Evolutionary conservation across 768 basidiomycete genomes (phyloP).

Genomic region (Cubamyces lactineus): DNA sequence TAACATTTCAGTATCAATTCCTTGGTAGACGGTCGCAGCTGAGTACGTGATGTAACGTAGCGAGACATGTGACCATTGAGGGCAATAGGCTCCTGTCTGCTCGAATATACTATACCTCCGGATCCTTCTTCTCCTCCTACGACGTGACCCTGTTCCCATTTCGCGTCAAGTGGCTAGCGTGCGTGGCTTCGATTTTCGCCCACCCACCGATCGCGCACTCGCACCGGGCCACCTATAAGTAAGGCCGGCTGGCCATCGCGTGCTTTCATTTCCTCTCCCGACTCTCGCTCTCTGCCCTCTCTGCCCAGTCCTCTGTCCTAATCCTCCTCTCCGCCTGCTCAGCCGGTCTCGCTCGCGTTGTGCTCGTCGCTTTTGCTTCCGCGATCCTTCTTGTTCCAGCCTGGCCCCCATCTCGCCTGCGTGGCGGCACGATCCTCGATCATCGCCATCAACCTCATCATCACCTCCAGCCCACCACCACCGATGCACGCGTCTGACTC

Average conservation of each 20-base stretch:
- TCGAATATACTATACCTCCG: too few relatives aligned
- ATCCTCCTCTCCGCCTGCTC: neutral
- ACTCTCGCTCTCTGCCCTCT: neutral
- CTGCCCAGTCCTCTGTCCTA: neutral
- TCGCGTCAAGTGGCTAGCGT: too few relatives aligned
- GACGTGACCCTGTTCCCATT: too few relatives aligned
- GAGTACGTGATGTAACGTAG: too few relatives aligned
- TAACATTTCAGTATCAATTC: too few relatives aligned
- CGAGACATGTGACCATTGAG: too few relatives aligned
- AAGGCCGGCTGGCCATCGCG: neutral
- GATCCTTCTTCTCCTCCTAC: too few relatives aligned
- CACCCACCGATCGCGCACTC: neutral
- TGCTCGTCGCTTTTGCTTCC: neutral
- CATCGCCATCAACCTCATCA: neutral
- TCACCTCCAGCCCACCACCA: neutral
- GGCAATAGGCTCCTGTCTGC: too few relatives aligned
- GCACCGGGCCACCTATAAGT: slow-evolving; percentile 2
- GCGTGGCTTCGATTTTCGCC: slow-evolving; percentile 2
- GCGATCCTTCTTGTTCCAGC: neutral
- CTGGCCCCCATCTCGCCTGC: neutral
- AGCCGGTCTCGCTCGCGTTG: neutral
- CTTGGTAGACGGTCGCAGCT: too few relatives aligned
- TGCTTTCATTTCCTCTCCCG: neutral
- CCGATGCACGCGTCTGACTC: too few relatives aligned
- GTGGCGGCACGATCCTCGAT: slow-evolving; percentile 8